A percentile compares a stretch with the other conserved stretches of the same genome.
Conservation (phyloP, 1,284 basidiomycete species). For the Thecaphora frezii region DNA sequence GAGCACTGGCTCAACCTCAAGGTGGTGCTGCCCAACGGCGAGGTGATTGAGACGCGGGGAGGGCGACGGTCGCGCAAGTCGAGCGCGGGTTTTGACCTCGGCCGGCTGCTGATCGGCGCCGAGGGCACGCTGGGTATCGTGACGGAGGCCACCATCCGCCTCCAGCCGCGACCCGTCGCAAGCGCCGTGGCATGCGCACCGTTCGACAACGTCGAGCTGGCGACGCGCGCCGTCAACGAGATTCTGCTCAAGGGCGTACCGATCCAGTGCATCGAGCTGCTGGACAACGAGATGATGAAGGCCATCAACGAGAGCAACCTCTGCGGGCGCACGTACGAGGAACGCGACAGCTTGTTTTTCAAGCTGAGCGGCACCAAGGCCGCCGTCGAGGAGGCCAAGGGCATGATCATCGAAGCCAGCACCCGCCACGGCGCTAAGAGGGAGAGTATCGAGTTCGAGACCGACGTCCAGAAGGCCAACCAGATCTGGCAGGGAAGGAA, state of each 20-base stretch:
- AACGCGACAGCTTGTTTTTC: slow-evolving; percentile 40
- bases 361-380: slow-evolving; percentile 37
- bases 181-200: slow-evolving; percentile 65
- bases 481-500: slow-evolving; percentile 84
- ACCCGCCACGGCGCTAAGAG: slow-evolving; percentile 23
- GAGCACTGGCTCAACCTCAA: slow-evolving; percentile 49
- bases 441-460: slow-evolving; percentile 65
- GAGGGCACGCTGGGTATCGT: slow-evolving; percentile 92
- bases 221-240: slow-evolving; percentile 72
- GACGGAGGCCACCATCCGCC: slow-evolving; percentile 81
- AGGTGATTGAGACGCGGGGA: slow-evolving; percentile 88
- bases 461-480: slow-evolving; percentile 69
- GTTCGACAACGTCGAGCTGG: slow-evolving; percentile 63
- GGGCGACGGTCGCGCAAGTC: slow-evolving; percentile 73
- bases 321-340: slow-evolving; percentile 28
- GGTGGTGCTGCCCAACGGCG: slow-evolving; percentile 77
- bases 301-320: slow-evolving; percentile 60
- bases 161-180: slow-evolving; percentile 74
- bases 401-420: slow-evolving; percentile 20
- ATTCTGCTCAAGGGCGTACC: slow-evolving; percentile 63
- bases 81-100: slow-evolving; percentile 84
- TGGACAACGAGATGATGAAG: slow-evolving; percentile 47
- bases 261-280: slow-evolving; percentile 64
- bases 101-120: slow-evolving; percentile 88
- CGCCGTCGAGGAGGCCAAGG: slow-evolving; percentile 54